These are phyloP conservation scores for Chlamydomonas sp. DNA, from an alignment of 139 green algal species.

Conservation along the genomic window DNA sequence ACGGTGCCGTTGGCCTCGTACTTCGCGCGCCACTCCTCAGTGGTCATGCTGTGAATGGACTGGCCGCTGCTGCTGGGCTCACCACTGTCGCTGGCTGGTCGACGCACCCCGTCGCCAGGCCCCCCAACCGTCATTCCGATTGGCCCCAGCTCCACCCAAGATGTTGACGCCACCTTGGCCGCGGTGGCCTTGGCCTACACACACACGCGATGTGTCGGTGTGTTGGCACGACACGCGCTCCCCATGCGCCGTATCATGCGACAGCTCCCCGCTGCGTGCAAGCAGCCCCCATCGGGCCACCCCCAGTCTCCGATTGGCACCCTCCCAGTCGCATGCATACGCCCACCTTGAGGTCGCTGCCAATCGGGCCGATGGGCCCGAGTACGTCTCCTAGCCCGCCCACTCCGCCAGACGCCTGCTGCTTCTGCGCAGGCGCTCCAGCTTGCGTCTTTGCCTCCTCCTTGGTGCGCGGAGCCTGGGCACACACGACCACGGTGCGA, in stretches of 20 bases:
- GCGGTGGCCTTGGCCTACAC: no score
- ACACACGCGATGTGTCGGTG: not conserved
- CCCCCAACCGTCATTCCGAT: slow-evolving; percentile 46
- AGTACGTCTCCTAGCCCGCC: slow-evolving; percentile 46
- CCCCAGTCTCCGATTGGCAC: not conserved
- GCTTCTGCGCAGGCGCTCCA: no score
- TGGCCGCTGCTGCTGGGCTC: not conserved
- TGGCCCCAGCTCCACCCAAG: slow-evolving; percentile 35
- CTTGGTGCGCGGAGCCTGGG: no score
- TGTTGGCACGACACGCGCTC: not conserved
- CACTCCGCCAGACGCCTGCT: no score
- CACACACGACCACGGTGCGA: no score
- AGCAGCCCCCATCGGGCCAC: not conserved
- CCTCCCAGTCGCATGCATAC: no score
- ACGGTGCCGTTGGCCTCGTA: slow-evolving; percentile 78
- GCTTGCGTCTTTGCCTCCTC: no score
- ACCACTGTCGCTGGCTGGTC: not conserved
- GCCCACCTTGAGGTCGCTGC: slow-evolving; percentile 17
- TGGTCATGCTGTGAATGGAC: slow-evolving; percentile 62
- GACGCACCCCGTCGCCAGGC: slow-evolving; percentile 1
- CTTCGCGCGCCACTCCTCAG: slow-evolving; percentile 63
- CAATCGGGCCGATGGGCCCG: slow-evolving; percentile 62
- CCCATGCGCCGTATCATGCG: not conserved
- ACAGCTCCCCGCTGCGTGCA: not conserved
- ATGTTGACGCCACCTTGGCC: no score